Evolutionary conservation across 345 rosid genomes (phyloP).

Genomic region (Hibiscus trionum): DNA sequence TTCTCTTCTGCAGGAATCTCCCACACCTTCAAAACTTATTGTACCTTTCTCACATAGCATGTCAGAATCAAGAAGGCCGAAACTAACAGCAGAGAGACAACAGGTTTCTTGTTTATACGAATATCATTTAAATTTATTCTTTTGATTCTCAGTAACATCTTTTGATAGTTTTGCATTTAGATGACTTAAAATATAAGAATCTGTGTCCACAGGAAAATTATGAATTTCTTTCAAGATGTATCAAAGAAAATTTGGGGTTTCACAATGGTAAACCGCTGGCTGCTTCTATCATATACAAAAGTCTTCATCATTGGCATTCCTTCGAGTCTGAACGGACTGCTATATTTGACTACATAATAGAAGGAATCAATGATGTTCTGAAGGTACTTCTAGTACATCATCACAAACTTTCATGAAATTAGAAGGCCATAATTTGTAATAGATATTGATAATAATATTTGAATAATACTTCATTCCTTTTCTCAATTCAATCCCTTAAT

Average conservation of each 20-base stretch:
- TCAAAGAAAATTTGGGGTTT: conserved; percentile 80
- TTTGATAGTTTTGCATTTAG: conserved; percentile 3
- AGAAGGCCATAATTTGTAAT: background rate
- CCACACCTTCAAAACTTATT: conserved; percentile 78
- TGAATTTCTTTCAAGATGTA: conserved; percentile 77
- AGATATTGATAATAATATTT: background rate
- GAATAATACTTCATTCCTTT: background rate
- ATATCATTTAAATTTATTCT: conserved; percentile 2
- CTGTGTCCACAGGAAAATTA: conserved; percentile 64
- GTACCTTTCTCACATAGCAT: conserved; percentile 60
- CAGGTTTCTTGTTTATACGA: conserved; percentile 40
- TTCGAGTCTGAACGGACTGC: conserved; percentile 86
- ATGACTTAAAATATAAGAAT: conserved; percentile 5
- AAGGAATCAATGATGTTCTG: conserved; percentile 74
- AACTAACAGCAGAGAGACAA: conserved; percentile 75
- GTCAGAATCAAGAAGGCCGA: conserved; percentile 72
- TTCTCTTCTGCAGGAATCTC: conserved; percentile 56
- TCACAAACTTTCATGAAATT: background rate
- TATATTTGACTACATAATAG: conserved; percentile 82
- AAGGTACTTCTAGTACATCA: conserved; percentile 37
- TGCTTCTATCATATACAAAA: conserved; percentile 80
- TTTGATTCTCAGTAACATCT: background rate
- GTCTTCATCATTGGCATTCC: conserved; percentile 92
- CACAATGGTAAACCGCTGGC: conserved; percentile 77
- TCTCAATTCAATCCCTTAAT: background rate